Conservation (phyloP, 805 yeast species). For the Kodamaea fukazawae region DNA sequence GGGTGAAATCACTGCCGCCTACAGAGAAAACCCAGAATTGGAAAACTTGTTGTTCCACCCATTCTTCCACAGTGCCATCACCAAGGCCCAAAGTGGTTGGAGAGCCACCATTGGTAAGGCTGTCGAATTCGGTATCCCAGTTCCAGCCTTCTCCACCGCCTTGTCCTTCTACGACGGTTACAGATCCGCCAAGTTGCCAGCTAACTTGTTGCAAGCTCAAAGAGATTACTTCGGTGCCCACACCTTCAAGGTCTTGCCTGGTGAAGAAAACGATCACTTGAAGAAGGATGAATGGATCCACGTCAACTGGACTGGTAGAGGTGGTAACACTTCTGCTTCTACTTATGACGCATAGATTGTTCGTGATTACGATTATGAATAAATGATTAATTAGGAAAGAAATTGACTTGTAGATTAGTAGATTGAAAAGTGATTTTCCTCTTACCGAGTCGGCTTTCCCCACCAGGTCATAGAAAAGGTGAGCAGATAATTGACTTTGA, state of each 20-base stretch:
- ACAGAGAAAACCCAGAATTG: conserved; percentile 87
- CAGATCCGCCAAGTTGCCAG: conserved; percentile 94
- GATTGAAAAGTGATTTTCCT: too few relatives aligned
- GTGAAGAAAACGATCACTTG: conserved; percentile 69
- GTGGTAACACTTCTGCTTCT: conserved; percentile 96
- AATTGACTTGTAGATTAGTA: too few relatives aligned
- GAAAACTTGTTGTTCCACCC: conserved; percentile 95
- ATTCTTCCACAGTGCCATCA: conserved; percentile 88
- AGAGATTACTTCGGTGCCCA: conserved; percentile 99
- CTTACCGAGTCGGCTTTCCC: too few relatives aligned
- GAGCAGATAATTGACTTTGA: too few relatives aligned
- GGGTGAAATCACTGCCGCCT: conserved; percentile 95
- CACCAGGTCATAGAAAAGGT: too few relatives aligned
- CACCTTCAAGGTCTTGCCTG: conserved; percentile 94
- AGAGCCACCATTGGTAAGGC: conserved; percentile 81
- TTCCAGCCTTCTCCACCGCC: conserved; percentile 97
- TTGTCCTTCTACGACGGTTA: conserved; percentile 97
- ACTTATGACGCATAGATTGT: conserved; percentile 75
- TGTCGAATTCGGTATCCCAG: conserved; percentile 85
- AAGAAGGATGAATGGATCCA: conserved; percentile 85
- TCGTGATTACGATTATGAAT: background rate
- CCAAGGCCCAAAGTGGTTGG: conserved; percentile 95
- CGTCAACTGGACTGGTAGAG: conserved; percentile 98
- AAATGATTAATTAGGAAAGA: too few relatives aligned
- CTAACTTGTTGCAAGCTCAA: conserved; percentile 98